Evolutionary conservation across 768 basidiomycete genomes (phyloP), one percentile per base, ranked within the genome.

Genomic region (Leucosporidium scottii): DNA sequence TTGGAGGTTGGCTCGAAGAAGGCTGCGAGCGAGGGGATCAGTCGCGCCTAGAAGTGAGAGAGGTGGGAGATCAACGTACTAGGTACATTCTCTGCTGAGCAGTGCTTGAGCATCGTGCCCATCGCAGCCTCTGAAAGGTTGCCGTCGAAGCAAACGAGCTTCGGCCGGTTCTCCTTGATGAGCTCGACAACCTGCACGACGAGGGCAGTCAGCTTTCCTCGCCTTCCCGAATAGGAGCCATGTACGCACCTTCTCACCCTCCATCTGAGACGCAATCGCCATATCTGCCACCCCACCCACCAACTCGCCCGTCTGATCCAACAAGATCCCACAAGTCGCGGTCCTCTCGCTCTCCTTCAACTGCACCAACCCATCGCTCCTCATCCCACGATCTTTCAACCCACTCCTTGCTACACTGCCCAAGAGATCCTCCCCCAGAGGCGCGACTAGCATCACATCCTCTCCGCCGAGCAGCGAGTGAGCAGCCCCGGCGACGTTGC

Each of bases 1-100:
- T 87, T 82, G 0, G 93, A 96, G 1, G 96, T 98, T 1, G 96
- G 94, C 78, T 99, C 96, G 77, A 90, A 92, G 76, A 93, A 87
- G 20, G 85, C 90, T 91, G 67, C 36, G 44, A 65, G 58, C 47
- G 9, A 65, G 39, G 49, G 65, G 66, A 47, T 53, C 64, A 73
- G 60, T 59, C 49, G 57, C 0, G 39, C 27, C 10, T 20, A 13
- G 13, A 48, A 30, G 25, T 21, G 6, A 4, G 23, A 4, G 23
- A 28, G 25, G 31, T 27, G 12, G 31, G 3, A 20, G 17, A 20
- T 58, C 49, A 20, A 50, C 62, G 48, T 30, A 70, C 58, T 79
- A 15, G 53, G 34, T 17, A 48, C 51, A 2, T 56, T 36, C 1
- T 27, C 1, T 47, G 60, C 5, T 10, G 56, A 47, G 55, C 71